Evolutionary conservation across 768 basidiomycete species (phyloP).

Genomic region (Boletus rubroflammeus): DNA sequence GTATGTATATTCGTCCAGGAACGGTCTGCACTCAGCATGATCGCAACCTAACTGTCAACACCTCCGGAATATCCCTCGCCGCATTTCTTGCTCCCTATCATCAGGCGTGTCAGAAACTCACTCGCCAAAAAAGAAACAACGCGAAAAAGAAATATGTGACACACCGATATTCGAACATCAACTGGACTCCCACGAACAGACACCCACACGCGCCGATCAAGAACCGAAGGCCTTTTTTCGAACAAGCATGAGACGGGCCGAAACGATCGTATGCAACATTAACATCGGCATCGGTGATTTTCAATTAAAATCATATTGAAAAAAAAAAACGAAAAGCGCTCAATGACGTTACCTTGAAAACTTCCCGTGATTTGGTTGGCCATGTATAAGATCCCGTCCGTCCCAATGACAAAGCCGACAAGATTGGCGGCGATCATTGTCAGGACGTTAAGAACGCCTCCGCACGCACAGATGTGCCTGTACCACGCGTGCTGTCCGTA

Average conservation of each 20-base stretch:
- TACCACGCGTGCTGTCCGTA: slow-evolving; percentile 74
- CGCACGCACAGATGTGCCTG: slow-evolving; percentile 77
- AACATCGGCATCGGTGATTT: neutral
- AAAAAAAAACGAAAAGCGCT: neutral
- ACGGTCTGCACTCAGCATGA: neutral
- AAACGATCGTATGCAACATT: neutral
- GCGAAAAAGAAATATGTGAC: slow-evolving; percentile 22
- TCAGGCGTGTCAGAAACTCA: slow-evolving; percentile 1
- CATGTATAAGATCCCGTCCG: slow-evolving; percentile 74
- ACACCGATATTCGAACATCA: slow-evolving; percentile 96
- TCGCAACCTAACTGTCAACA: slow-evolving; percentile 32
- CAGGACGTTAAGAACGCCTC: slow-evolving; percentile 79
- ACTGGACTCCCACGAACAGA: slow-evolving; percentile 78
- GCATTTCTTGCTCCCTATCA: slow-evolving; percentile 66
- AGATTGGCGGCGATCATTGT: slow-evolving; percentile 93
- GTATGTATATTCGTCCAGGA: neutral
- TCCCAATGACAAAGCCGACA: slow-evolving; percentile 90
- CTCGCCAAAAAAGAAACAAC: neutral
- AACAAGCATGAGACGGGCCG: neutral
- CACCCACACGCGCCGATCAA: slow-evolving; percentile 54
- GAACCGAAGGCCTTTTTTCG: slow-evolving; percentile 59
- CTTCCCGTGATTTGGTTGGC: slow-evolving; percentile 57
- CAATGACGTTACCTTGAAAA: slow-evolving; percentile 49
- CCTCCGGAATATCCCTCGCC: slow-evolving; percentile 55
- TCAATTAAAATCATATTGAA: neutral